Conservation (phyloP, 768 basidiomycete species). For the Strobilomyces dryophilus region DNA sequence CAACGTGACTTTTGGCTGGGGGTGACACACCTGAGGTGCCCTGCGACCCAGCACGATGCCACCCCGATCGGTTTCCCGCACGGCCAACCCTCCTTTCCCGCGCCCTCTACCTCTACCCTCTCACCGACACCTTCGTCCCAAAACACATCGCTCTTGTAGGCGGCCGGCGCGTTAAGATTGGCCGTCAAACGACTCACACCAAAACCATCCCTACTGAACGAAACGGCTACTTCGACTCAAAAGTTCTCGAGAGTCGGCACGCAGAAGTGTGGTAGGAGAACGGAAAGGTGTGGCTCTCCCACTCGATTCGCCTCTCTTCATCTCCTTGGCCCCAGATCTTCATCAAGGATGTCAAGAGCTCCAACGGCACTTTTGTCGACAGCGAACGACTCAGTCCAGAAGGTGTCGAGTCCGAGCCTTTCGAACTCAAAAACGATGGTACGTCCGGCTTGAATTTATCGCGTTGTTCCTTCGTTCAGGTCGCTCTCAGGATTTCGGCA, state of each 20-base stretch:
- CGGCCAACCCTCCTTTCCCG: constrained; percentile 26
- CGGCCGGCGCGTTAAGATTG: constrained; percentile 37
- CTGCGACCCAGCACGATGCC: constrained; percentile 26
- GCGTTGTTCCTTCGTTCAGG: no score
- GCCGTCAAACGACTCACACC: constrained; percentile 78
- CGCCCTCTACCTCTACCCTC: constrained; percentile 75
- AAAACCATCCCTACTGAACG: constrained; percentile 90
- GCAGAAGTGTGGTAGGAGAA: constrained; percentile 98
- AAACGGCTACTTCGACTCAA: constrained; percentile 76
- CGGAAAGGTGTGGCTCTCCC: not conserved
- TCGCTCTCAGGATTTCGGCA: constrained; percentile 43
- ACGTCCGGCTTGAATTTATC: no score
- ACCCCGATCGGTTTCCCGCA: constrained; percentile 30
- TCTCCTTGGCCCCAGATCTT: constrained; percentile 58
- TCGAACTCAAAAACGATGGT: constrained; percentile 38
- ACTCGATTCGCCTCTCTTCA: constrained; percentile 6
- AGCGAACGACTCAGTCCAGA: constrained; percentile 50
- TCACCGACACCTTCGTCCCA: constrained; percentile 92
- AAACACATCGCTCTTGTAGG: constrained; percentile 80
- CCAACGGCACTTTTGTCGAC: no score
- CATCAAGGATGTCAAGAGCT: constrained; percentile 98
- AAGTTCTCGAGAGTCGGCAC: constrained; percentile 66
- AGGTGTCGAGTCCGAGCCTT: constrained; percentile 87
- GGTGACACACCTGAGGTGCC: not conserved
- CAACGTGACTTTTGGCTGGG: no score